Evolutionary conservation across 2,329 filamentous ascomycete species (phyloP), one percentile per base, ranked within the genome.

Genomic region (Aspergillus sp.): DNA sequence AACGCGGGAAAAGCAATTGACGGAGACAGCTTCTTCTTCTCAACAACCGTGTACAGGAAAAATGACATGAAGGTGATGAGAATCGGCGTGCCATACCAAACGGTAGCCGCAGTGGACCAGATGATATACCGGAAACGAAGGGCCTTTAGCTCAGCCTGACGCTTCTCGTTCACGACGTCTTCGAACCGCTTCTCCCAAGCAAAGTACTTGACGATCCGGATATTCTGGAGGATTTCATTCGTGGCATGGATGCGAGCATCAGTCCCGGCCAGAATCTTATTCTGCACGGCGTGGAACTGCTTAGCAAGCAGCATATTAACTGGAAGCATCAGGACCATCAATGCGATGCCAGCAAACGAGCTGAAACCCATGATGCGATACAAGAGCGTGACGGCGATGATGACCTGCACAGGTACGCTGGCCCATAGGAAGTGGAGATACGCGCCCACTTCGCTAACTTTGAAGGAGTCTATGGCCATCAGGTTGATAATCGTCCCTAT

Each of bases 401-500:
- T 64, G 24, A 98, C 74, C 61, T 96, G 88, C 0, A 91, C 83
- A 0, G 91, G 91, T 1, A 89, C 88, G 40, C 82, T 80, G 0
- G 88, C 89, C 68, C 89, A 82, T n/a, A 98, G 68, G 60, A 93
- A 98, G 61, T 98, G 91, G 19, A 98, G 68, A 56, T 98, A 98
- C 0, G 89, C 83, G 24, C 86, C 91, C 37, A 94, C 80, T 55
- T 98, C 91, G 41, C 85, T 83, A 34, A 98, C 86, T 64, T 98
- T 98, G 75, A 96, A 96, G 29, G 89, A 95, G 66, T 98, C 93
- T 25, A 98, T 93, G 8, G 91, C 93, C 91, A 98, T 98, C 44
- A 98, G 69, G 59, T 96, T 98, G 67, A 98, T 98, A 51, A 98
- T 95, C n/a, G 91, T 93, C 41, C 93, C 91, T 31, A 93, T 72